phyloP scores from a whole-genome alignment of 2,329 filamentous ascomycete species.

The Alternaria sp. region DNA sequence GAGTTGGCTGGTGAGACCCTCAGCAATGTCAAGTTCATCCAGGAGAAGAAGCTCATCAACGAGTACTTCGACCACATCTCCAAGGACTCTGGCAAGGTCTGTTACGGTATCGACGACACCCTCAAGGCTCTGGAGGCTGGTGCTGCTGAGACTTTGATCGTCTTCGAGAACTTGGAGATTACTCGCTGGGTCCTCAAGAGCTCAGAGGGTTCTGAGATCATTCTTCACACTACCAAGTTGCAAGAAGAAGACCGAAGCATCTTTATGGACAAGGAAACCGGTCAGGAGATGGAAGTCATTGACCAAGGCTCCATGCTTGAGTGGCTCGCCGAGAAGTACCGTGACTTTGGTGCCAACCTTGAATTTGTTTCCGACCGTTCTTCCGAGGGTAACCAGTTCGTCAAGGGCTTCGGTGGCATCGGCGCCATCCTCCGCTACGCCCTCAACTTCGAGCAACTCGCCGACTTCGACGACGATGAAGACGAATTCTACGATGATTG shows the following conservation, averaged over 20 bases:
- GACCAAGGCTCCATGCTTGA: slow-evolving; percentile 94
- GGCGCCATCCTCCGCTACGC: slow-evolving; percentile 98
- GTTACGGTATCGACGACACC: slow-evolving; percentile 98
- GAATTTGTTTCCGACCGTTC: slow-evolving; percentile 98
- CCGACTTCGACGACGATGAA: slow-evolving; percentile 82
- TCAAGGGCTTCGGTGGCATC: slow-evolving; percentile 99
- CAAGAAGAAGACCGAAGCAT: slow-evolving; percentile 81
- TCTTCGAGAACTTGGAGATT: slow-evolving; percentile 96
- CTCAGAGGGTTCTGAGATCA: slow-evolving; percentile 73
- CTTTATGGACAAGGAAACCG: slow-evolving; percentile 95
- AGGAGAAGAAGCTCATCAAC: slow-evolving; percentile 99
- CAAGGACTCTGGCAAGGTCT: slow-evolving; percentile 95
- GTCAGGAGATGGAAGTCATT: slow-evolving; percentile 95
- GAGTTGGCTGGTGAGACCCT: slow-evolving; percentile 94
- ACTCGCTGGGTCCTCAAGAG: slow-evolving; percentile 91
- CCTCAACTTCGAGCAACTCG: slow-evolving; percentile 99
- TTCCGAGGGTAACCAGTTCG: slow-evolving; percentile 98
- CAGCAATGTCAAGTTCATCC: slow-evolving; percentile 99
- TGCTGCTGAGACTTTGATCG: slow-evolving; percentile 92
- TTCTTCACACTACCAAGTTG: slow-evolving; percentile 88
- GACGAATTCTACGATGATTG: slow-evolving; percentile 93
- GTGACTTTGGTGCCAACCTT: slow-evolving; percentile 92
- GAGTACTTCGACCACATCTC: slow-evolving; percentile 99
- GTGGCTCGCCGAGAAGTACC: slow-evolving; percentile 99
- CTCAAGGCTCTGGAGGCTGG: slow-evolving; percentile 96